These are phyloP conservation scores for Sabuloglossum arenarium DNA, from an alignment of 495 filamentous ascomycete species.

Conservation along the genomic window DNA sequence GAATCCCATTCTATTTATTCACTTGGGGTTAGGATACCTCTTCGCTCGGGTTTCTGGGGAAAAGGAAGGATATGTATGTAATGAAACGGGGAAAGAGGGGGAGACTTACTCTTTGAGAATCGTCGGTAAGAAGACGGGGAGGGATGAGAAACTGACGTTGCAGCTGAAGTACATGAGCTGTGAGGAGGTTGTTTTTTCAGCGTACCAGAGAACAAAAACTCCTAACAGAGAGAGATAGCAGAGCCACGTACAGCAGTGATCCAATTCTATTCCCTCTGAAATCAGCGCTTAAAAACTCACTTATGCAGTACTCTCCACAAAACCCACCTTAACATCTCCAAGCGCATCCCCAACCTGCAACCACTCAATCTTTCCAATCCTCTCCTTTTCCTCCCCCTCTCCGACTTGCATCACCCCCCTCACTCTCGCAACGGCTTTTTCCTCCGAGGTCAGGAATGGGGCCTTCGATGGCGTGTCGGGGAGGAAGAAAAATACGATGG, in stretches of 20 bases:
- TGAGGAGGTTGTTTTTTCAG: background rate
- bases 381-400: constrained; percentile 24
- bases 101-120: constrained; percentile 35
- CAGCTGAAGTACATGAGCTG: constrained; percentile 40
- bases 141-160: constrained; percentile 55
- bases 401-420: constrained; percentile 43
- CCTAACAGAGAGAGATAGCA: no score
- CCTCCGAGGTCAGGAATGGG: constrained; percentile 45
- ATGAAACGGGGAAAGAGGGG: background rate
- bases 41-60: background rate
- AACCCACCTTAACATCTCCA: constrained; percentile 36
- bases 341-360: constrained; percentile 36
- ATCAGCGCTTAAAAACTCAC: constrained; percentile 7
- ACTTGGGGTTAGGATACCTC: background rate
- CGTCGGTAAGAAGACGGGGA: constrained; percentile 69
- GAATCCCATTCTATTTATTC: constrained; percentile 39
- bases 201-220: background rate
- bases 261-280: constrained; percentile 8
- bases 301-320: no score
- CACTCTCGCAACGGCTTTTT: constrained; percentile 45
- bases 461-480: constrained; percentile 54
- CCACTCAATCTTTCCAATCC: constrained; percentile 28
- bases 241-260: constrained; percentile 28
- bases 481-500: constrained; percentile 45
- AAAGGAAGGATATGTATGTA: background rate